Evolutionary conservation across 2,329 filamentous ascomycete genomes (phyloP).

Genomic region (Xylariaceae sp.): DNA sequence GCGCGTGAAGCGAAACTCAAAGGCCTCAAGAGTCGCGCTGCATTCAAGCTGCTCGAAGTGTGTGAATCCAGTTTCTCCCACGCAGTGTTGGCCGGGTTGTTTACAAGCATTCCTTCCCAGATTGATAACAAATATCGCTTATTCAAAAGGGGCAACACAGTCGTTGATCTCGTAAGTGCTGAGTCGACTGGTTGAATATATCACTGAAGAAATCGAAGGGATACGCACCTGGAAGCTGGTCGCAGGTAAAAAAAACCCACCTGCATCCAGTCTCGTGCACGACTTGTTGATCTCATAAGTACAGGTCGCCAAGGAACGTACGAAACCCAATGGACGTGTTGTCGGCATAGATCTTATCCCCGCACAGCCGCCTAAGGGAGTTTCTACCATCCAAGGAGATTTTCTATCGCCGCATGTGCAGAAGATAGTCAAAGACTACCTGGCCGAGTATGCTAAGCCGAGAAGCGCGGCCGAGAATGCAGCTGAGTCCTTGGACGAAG

Average conservation of each 20-base stretch:
- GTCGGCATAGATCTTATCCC: slow-evolving; percentile 93
- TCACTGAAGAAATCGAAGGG: slow-evolving; percentile 44
- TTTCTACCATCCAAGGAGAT: slow-evolving; percentile 93
- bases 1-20: slow-evolving; percentile 70
- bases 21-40: slow-evolving; percentile 81
- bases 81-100: background rate
- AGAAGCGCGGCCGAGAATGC: slow-evolving; percentile 2
- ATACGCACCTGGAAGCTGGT: slow-evolving; percentile 72
- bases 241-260: slow-evolving; percentile 47
- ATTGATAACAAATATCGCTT: slow-evolving; percentile 77
- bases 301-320: slow-evolving; percentile 75
- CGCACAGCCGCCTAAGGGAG: slow-evolving; percentile 80
- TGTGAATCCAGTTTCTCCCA: slow-evolving; percentile 5
- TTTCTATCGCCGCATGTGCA: slow-evolving; percentile 75
- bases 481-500: background rate
- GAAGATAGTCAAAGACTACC: slow-evolving; percentile 68
- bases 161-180: slow-evolving; percentile 73
- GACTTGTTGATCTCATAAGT: slow-evolving; percentile 14
- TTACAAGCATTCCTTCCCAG: slow-evolving; percentile 37
- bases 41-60: slow-evolving; percentile 88
- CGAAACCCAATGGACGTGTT: slow-evolving; percentile 69
- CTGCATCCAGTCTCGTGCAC: background rate
- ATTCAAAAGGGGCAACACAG: slow-evolving; percentile 74
- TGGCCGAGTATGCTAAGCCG: slow-evolving; percentile 46
- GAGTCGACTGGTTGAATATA: background rate